Base-by-base conservation (phyloP, 257 asterid genomes). In the Jacaranda copaia region DNA sequence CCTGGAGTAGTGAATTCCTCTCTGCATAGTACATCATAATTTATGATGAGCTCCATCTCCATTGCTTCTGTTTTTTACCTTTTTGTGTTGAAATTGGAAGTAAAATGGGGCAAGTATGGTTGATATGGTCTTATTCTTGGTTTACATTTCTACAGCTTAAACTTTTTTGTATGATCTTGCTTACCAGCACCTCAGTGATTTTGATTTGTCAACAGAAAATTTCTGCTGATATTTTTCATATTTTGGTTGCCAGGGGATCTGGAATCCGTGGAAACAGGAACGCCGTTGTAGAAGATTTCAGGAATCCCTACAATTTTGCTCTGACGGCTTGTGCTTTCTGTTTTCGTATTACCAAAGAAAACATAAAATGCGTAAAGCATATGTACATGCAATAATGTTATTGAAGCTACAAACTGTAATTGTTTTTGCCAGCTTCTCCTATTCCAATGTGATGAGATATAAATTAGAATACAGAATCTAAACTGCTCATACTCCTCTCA, bases 271-370 rank as follows among this genome's bases (percentile, higher is more conserved):
- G 62, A 73, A 18, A 2, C 8, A 8, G 71, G 35, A 70, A 64
- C 36, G 36, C 65, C 10, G 14, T 46, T 61, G 69, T 76, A 78
- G 81, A 51, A 77, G 64, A 57, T 19, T 13, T 13, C 14, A 45
- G 73, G 72, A 64, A 64, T 20, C 49, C 61, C 16, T 15, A 36
- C 49, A 64, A 70, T 84, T 79, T 79, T 77, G 81, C 61, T 67
- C 18, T 36, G 20, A 14, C 32, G 32, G 32, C 32, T 2, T 8
- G 61, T 39, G 62, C 52, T 20, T 25, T 25, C 32, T 5, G 67
- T 42, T n/a, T 62, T 32, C 35, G 75, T 57, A 45, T 11, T 11
- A 67, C 16, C 5, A 11, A 58, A 36, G 66, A 67, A 10, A 16
- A 49, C 81, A 74, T 35, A 35, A 62, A 75, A 62, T 61, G 58